A percentile compares a stretch with the other conserved stretches of the same genome.
These are phyloP conservation scores for Cladophialophora psammophila DNA, from an alignment of 2,329 filamentous ascomycete species.

Conservation along the genomic window DNA sequence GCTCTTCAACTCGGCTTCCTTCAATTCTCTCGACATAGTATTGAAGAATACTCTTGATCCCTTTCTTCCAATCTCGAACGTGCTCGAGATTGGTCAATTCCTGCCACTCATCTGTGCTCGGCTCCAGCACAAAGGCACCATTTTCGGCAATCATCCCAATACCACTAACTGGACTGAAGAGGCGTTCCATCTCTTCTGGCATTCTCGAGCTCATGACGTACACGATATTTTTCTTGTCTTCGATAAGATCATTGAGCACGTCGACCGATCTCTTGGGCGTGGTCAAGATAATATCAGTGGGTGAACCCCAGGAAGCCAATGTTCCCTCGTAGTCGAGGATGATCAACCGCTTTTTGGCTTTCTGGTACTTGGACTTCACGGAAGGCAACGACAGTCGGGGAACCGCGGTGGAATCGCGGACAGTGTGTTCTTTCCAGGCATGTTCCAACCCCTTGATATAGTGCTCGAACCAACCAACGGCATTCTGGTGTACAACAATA, in stretches of 20 bases:
- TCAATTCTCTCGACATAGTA: slow-evolving; percentile 93
- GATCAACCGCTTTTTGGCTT: slow-evolving; percentile 75
- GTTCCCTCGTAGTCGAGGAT: slow-evolving; percentile 95
- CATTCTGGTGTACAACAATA: slow-evolving; percentile 81
- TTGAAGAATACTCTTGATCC: slow-evolving; percentile 79
- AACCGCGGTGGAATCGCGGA: slow-evolving; percentile 83
- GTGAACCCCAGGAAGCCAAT: slow-evolving; percentile 83
- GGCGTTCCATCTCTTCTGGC: slow-evolving; percentile 83
- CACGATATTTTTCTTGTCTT: slow-evolving; percentile 81
- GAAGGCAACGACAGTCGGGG: slow-evolving; percentile 77
- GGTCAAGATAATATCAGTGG: slow-evolving; percentile 82
- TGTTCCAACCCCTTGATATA: slow-evolving; percentile 74
- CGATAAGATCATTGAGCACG: slow-evolving; percentile 79
- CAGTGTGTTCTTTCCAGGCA: slow-evolving; percentile 83
- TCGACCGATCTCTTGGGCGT: slow-evolving; percentile 87
- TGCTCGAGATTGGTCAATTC: slow-evolving; percentile 76
- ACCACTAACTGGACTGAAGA: slow-evolving; percentile 83
- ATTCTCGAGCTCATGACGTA: slow-evolving; percentile 93
- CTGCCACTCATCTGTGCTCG: slow-evolving; percentile 71
- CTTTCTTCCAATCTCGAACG: slow-evolving; percentile 80
- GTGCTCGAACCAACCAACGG: slow-evolving; percentile 82
- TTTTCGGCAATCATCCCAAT: slow-evolving; percentile 94
- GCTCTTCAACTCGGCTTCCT: slow-evolving; percentile 85
- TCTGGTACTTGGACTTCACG: slow-evolving; percentile 71
- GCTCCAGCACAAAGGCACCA: slow-evolving; percentile 84